A percentile compares a stretch with the other conserved stretches of the same genome.
These are phyloP conservation scores for Hypoxylon lenormandii DNA, from an alignment of 495 filamentous ascomycete species.

Conservation along the genomic window DNA sequence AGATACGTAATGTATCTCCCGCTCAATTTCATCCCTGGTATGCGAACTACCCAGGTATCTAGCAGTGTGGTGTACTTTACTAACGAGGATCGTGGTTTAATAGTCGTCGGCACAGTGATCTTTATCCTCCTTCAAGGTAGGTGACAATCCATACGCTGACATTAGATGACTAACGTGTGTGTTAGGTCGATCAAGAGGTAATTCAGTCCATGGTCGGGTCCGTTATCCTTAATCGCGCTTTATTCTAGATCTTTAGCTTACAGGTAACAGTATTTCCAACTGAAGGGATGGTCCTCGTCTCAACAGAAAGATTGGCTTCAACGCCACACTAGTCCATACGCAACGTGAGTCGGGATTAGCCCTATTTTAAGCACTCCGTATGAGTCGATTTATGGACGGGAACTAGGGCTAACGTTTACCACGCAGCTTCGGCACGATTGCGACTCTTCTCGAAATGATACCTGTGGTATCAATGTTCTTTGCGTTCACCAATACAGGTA, in stretches of 20 bases:
- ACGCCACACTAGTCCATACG: constrained; percentile 74
- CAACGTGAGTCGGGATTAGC: constrained; percentile 69
- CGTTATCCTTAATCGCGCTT: constrained; percentile 9
- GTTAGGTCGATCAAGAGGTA: constrained; percentile 57
- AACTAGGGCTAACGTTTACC: constrained; percentile 20
- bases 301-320: constrained; percentile 74
- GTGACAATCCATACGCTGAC: not conserved
- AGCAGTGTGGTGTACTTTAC: not conserved
- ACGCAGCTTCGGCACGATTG: constrained; percentile 82
- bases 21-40: constrained; percentile 85
- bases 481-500: constrained; percentile 85
- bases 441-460: constrained; percentile 83
- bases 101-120: constrained; percentile 80
- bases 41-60: not conserved
- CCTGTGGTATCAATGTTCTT: constrained; percentile 86
- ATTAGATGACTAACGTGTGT: constrained; percentile 26
- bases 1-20: constrained; percentile 85
- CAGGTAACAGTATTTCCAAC: constrained; percentile 77
- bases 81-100: constrained; percentile 11
- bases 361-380: constrained; percentile 20
- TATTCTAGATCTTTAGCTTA: constrained; percentile 30
- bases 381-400: constrained; percentile 27
- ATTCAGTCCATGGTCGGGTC: constrained; percentile 53
- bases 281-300: constrained; percentile 78
- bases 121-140: constrained; percentile 83